These are phyloP conservation scores for Typha latifolia DNA, from an alignment of 176 grass and related monocot genomes.

Conservation along the genomic window DNA sequence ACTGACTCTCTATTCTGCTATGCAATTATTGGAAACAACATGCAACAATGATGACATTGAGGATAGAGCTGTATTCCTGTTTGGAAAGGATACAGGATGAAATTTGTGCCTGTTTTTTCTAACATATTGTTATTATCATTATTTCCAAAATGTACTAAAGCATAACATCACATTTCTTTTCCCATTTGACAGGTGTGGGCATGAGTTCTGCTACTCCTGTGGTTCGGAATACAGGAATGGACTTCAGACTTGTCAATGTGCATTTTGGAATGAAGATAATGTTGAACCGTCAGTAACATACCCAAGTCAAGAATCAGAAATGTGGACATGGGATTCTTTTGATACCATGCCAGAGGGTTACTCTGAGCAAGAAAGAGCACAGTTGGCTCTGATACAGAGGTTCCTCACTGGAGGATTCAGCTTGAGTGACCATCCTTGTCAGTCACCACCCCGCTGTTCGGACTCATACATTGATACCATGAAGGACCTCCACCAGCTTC, in stretches of 20 bases:
- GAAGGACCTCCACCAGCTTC: slow-evolving; percentile 97
- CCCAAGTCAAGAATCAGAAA: slow-evolving; percentile 56
- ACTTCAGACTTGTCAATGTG: slow-evolving; percentile 77
- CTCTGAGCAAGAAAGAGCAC: slow-evolving; percentile 90
- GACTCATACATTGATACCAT: slow-evolving; percentile 82
- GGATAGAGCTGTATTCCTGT: no score
- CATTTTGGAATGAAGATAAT: slow-evolving; percentile 53
- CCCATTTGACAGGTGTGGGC: slow-evolving; percentile 55
- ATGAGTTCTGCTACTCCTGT: slow-evolving; percentile 96
- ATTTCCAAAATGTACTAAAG: neutral
- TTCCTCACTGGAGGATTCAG: slow-evolving; percentile 77
- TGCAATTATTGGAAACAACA: no score
- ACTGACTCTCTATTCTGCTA: no score
- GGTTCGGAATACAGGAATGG: slow-evolving; percentile 60
- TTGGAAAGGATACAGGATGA: no score
- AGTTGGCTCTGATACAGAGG: slow-evolving; percentile 84
- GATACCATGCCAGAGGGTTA: slow-evolving; percentile 83
- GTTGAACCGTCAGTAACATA: slow-evolving; percentile 14
- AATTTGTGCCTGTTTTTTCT: neutral
- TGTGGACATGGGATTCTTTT: slow-evolving; percentile 88
- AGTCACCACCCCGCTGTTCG: slow-evolving; percentile 52
- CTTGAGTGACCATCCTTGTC: slow-evolving; percentile 63
- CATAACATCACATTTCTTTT: slow-evolving; percentile 6
- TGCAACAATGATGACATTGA: no score
- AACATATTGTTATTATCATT: neutral